Evolutionary conservation across 495 filamentous ascomycete genomes (phyloP), one percentile per base, ranked within the genome.

Genomic region (Aspergillus heteromorphus): DNA sequence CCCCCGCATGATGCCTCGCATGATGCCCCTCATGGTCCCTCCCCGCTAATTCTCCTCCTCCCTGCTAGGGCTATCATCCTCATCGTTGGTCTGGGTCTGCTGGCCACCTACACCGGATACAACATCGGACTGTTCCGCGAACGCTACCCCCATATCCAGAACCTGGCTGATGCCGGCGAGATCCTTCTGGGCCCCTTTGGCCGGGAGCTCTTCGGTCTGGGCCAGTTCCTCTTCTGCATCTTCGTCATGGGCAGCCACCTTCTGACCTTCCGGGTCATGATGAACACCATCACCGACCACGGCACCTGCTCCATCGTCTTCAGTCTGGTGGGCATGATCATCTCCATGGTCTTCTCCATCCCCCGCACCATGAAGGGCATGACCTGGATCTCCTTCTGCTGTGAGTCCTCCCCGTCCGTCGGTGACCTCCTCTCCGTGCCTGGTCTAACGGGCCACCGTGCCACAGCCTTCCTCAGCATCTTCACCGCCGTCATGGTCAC

Each of bases 101-200:
- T 88, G 8, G 83, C 88, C 43, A 84, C 84, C 38, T 92, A 91
- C 68, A 88, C 86, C 27, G 85, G 85, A 58, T 88, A 85, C 56
- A 79, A 88, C 47, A 79, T 92, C 55, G 87, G 84, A 20, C 84
- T 88, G 61, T 83, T 47, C 23, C 20, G 87, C 62, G 54, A 85
- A 38, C 76, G 74, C 23, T 83, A 83, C 60, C 88, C 67, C 29
- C 43, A 47, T 20, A 47, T 47, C 21, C 43, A 47, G 43, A 47
- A 47, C 43, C 43, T 47, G 20, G 43, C 43, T 5, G 43, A 47
- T 47, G 43, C 43, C 21, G 43, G 43, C 20, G 43, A 47, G 16
- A 47, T 47, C 43, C 43, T 47, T 0, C 9, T 47, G 43, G 43
- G 43, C 23, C 43, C 43, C 21, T 47, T 47, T 21, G 43, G 43